Percentiles rank a stretch among this genome's conserved stretches.
Evolutionary conservation across 2,329 filamentous ascomycete species (phyloP).

Genomic region (Thielaviopsis musarum): DNA sequence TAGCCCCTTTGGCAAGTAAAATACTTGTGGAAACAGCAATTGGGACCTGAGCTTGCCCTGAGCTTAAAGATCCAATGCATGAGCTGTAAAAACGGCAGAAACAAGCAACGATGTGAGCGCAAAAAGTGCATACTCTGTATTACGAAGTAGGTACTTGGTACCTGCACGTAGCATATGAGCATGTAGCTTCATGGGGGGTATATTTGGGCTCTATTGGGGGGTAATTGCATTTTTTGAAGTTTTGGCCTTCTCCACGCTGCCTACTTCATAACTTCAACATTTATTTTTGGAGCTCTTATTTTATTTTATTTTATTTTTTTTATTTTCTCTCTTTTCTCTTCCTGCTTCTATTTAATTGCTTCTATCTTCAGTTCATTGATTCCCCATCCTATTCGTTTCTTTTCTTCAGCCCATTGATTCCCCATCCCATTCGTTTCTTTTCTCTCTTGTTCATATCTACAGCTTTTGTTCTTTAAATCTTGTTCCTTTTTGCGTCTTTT

Average conservation of each 20-base stretch:
- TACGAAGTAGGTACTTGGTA: neutral
- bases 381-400: neutral
- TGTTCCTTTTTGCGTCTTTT: constrained; percentile 11
- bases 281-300: neutral
- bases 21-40: neutral
- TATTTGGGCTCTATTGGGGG: too few relatives aligned
- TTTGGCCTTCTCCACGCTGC: neutral
- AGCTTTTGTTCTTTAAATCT: neutral
- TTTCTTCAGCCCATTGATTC: neutral
- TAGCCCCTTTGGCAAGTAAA: neutral
- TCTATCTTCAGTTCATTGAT: neutral
- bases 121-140: too few relatives aligned
- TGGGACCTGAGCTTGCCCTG: neutral
- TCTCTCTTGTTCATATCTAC: neutral
- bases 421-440: neutral
- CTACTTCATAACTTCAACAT: neutral
- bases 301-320: neutral
- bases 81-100: neutral
- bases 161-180: neutral
- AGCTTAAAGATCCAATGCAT: neutral
- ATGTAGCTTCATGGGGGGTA: too few relatives aligned
- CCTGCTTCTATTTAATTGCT: neutral
- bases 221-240: neutral
- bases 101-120: too few relatives aligned
- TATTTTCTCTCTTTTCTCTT: neutral